Evolutionary conservation across 495 filamentous ascomycete genomes (phyloP).

Genomic region (Pseudoneurospora amorphoporcata): DNA sequence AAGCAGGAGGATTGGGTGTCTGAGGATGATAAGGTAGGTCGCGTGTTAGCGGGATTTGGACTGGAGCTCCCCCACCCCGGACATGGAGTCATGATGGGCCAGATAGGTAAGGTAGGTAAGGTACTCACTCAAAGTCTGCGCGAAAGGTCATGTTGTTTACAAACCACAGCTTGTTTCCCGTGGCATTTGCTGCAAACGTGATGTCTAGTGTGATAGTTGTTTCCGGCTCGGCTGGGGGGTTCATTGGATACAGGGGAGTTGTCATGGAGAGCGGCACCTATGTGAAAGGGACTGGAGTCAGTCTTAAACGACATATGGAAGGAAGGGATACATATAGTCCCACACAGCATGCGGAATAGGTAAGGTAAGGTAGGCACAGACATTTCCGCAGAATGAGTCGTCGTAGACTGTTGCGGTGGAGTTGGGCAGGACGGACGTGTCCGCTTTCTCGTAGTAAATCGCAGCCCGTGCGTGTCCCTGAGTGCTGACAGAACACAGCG

Average conservation of each 20-base stretch:
- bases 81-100: constrained; percentile 26
- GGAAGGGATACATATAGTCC: background rate
- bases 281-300: background rate
- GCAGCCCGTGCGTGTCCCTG: background rate
- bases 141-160: background rate
- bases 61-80: background rate
- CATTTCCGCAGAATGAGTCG: background rate
- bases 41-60: constrained; percentile 19
- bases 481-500: constrained; percentile 18
- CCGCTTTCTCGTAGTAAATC: background rate
- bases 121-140: constrained; percentile 14
- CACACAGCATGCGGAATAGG: background rate
- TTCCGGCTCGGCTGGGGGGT: background rate
- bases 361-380: background rate
- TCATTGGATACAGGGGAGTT: background rate
- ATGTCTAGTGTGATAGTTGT: background rate
- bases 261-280: background rate
- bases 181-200: background rate
- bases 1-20: constrained; percentile 25
- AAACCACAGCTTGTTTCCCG: background rate
- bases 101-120: constrained; percentile 29
- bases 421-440: background rate
- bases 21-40: background rate
- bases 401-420: background rate
- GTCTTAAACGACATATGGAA: background rate